A percentile compares a stretch with the other conserved stretches of the same genome.
phyloP scores from a whole-genome alignment of 805 yeast species.

The Monosporozyma aerobia region DNA sequence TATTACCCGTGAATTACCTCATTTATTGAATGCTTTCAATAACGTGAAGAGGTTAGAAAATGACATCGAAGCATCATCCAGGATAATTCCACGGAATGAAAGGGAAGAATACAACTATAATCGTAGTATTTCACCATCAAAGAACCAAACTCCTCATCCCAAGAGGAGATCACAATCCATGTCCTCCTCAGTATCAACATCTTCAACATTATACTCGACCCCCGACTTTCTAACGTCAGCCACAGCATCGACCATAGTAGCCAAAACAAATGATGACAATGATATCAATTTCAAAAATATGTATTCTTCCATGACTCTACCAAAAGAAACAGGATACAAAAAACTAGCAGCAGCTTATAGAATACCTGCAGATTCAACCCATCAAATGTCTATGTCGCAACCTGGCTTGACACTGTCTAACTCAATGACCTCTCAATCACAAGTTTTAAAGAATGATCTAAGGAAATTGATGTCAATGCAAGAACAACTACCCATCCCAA shows the following conservation, averaged over 20 bases:
- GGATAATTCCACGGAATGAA: background rate
- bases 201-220: background rate
- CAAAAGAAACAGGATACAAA: background rate
- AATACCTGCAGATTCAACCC: background rate
- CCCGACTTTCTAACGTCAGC: background rate
- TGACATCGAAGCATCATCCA: conserved; percentile 35
- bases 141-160: background rate
- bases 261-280: background rate
- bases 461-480: conserved; percentile 1
- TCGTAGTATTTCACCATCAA: background rate
- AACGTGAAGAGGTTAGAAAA: conserved; percentile 47
- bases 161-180: conserved; percentile 3
- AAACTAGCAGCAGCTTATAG: background rate
- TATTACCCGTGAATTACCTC: conserved; percentile 55
- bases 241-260: background rate
- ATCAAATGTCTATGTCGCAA: background rate
- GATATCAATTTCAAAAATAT: background rate
- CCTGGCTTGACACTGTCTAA: conserved; percentile 1
- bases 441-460: conserved; percentile 6
- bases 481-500: background rate
- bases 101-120: background rate
- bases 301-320: background rate
- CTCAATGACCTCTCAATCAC: conserved; percentile 2
- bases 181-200: conserved; percentile 1
- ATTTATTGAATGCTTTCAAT: conserved; percentile 55